Base-by-base conservation (phyloP, 495 filamentous ascomycete species). In the Bryoglossum gracile region DNA sequence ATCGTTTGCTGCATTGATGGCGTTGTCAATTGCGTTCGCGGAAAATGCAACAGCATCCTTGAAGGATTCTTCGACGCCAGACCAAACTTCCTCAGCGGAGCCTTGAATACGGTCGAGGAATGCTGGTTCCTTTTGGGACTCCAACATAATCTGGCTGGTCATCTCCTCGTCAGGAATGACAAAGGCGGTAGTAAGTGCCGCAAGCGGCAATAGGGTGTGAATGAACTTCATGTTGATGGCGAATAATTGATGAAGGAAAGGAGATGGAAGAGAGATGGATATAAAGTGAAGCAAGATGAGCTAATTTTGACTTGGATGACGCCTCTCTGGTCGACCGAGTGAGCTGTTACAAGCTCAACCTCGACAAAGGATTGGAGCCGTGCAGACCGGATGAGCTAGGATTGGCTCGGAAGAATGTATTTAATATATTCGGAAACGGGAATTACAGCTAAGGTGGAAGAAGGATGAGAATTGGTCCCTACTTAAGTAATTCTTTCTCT, bases 161-260 rank as follows among this genome's bases (percentile, higher is more conserved):
- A 71, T 63, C 23, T 67, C 61, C 43, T 76, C 66, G 32, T 81
- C 73, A 9, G 78, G 79, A 39, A 84, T 67, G 28, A 86, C 73
- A 51, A 87, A 66, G 24, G 78, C 81, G 21, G 73, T 62, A 47
- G 68, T 66, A 8, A 77, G 50, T 13, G 74, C 72, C 43, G 68
- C 72, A 16, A 82, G 61, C 47, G 76, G 75, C 50, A 83, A 54
- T 4, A 83, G 3, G 23, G 37, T 55, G 16, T 25, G 28, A 23
- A 53, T 25, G 10, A 59, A 47, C 56, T 57, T 62, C 59, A 62
- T 62, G 3, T 42, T 56, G 52, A 51, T 51, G 35, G 17, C 22
- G 14, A n/a, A n/a, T n/a, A n/a, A n/a, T 28, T 38, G 47, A 40
- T 44, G 41, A n/a, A 33, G 34, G 33, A 33, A 40, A 35, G 42